These are phyloP conservation scores for Panicum hallii DNA, from an alignment of 202 grass and related monocot species.

Conservation along the genomic window DNA sequence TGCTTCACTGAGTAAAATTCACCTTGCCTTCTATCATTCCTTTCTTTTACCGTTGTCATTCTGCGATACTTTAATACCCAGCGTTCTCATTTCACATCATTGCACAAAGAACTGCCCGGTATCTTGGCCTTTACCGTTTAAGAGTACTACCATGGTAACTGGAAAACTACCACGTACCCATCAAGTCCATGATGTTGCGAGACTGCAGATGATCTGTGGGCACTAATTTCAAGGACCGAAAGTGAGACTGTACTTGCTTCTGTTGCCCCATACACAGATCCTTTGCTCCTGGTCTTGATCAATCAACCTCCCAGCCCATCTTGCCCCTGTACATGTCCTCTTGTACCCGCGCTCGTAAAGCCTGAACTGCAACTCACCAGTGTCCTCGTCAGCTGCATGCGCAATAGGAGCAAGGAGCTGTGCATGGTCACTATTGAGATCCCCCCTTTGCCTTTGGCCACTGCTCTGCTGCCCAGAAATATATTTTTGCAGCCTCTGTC, in stretches of 20 bases:
- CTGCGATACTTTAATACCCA: conserved; percentile 15
- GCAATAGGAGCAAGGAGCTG: conserved; percentile 44
- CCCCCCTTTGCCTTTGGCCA: conserved; percentile 37
- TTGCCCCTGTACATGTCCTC: conserved; percentile 53
- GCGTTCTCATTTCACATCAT: background rate
- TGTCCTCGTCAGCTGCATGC: conserved; percentile 54
- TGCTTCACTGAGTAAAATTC: conserved; percentile 10
- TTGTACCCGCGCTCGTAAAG: conserved; percentile 46
- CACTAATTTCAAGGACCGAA: conserved; percentile 49
- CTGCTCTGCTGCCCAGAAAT: conserved; percentile 43
- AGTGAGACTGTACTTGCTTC: conserved; percentile 49
- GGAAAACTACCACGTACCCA: background rate
- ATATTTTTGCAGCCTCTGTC: conserved; percentile 43
- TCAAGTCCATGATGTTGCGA: conserved; percentile 27
- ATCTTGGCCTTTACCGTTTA: conserved; percentile 42
- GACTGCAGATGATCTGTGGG: conserved; percentile 45
- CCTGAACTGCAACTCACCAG: conserved; percentile 50
- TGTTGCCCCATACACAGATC: conserved; percentile 51
- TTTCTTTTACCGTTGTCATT: conserved; percentile 15
- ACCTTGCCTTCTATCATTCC: background rate
- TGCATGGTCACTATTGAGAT: conserved; percentile 60
- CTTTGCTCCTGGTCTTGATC: conserved; percentile 54
- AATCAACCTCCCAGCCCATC: conserved; percentile 59
- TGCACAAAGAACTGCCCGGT: conserved; percentile 29
- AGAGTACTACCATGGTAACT: conserved; percentile 31